phyloP scores from a whole-genome alignment of 768 basidiomycete genomes.

The Lentinula guzmanii region DNA sequence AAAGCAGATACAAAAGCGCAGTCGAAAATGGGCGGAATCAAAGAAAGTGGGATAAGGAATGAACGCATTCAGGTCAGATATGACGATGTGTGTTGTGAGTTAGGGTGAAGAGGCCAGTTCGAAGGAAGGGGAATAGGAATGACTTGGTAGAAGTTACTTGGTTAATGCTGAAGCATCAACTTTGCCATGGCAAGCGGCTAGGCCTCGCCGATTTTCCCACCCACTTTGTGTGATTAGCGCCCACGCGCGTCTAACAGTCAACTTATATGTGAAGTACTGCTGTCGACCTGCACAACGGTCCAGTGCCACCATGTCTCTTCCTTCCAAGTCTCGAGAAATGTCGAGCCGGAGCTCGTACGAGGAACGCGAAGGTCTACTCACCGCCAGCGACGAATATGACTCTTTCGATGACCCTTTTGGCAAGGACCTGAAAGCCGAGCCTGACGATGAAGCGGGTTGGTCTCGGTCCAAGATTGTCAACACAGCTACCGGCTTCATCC shows the following conservation, averaged over 20 bases:
- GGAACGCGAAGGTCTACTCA: neutral
- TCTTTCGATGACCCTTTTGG: neutral
- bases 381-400: neutral
- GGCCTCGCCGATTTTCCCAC: too few relatives aligned
- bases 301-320: neutral
- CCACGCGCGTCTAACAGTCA: neutral
- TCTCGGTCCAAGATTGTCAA: constrained; percentile 31
- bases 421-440: neutral
- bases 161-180: too few relatives aligned
- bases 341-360: neutral
- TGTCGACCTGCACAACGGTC: neutral
- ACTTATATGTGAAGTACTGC: neutral
- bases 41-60: constrained; percentile 33
- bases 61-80: constrained; percentile 24
- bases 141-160: neutral
- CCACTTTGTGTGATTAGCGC: neutral
- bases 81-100: neutral
- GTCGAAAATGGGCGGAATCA: constrained; percentile 33
- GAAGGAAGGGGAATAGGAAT: neutral
- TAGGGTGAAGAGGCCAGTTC: neutral
- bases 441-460: constrained; percentile 20
- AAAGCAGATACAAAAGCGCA: constrained; percentile 26
- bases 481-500: constrained; percentile 32
- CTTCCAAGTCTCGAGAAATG: neutral
- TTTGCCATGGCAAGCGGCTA: neutral